These are phyloP conservation scores for Metahyphopichia silvanorum DNA, from an alignment of 805 yeast species.

Conservation along the genomic window DNA sequence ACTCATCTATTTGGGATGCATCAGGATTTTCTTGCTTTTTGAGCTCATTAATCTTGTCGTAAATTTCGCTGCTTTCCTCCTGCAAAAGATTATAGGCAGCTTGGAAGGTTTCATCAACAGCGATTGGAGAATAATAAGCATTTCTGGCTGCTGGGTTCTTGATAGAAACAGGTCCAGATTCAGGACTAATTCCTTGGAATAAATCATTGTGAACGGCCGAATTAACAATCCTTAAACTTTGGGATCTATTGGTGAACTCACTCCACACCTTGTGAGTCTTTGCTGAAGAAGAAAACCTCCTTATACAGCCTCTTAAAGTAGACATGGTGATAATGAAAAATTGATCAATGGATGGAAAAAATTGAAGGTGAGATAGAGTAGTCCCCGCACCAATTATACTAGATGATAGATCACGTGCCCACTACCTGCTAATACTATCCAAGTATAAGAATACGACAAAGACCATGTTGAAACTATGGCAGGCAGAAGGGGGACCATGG, in stretches of 20 bases:
- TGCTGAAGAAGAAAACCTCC: too few species aligned
- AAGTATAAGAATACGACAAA: too few species aligned
- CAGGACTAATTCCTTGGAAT: constrained; percentile 19
- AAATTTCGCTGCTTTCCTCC: constrained; percentile 41
- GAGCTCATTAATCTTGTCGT: constrained; percentile 29
- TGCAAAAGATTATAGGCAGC: constrained; percentile 60
- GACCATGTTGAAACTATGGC: too few species aligned
- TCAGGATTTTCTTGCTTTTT: constrained; percentile 12
- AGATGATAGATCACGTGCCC: too few species aligned
- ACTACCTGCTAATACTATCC: too few species aligned
- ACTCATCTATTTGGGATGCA: constrained; percentile 19
- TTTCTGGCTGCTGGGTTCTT: constrained; percentile 38
- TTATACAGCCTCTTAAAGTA: too few species aligned
- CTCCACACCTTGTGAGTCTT: too few species aligned
- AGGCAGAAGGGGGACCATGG: too few species aligned
- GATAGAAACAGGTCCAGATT: constrained; percentile 52
- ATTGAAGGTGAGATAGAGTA: too few species aligned
- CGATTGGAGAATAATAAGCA: constrained; percentile 65
- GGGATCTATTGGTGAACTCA: constrained; percentile 27
- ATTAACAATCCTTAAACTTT: constrained; percentile 21
- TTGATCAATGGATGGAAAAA: too few species aligned
- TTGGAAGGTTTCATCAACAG: constrained; percentile 70
- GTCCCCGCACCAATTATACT: too few species aligned
- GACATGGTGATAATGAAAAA: too few species aligned
- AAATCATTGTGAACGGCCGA: constrained; percentile 16